Base-by-base conservation (phyloP, 805 yeast species). In the Ogataea chonburiensis region DNA sequence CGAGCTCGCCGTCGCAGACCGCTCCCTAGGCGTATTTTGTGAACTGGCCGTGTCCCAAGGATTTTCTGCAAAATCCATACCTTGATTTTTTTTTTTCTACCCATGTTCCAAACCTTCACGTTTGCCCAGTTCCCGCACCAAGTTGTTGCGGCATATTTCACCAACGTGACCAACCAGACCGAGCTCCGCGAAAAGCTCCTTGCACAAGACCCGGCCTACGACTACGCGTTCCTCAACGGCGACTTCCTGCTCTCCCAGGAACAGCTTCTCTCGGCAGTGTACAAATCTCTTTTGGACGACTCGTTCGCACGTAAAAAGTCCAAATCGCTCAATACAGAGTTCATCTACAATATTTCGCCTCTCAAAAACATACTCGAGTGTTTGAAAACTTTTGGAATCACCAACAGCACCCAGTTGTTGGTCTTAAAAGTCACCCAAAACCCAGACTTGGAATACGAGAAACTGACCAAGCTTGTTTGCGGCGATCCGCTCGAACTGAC, bases 331-430 rank as follows among this genome's bases (percentile, higher is more conserved):
- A 83, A 84, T 52, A 79, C 93, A 0, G 95, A 86, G 51, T 66
- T 82, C 24, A 72, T 85, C 16, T 74, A 80, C 51, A 74, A 79
- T 40, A 62, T 86, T 40, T 76, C 88, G 1, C 86, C 91, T 2
- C 70, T 77, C 6, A 79, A 77, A 47, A 84, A 82, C 53, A 79
- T 81, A 24, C 70, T 75, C 65, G 93, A 86, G 41, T 81, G 87
- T 1, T 65, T 86, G 44, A 75, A 71, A 45, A 68, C 73, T 48
- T 83, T 84, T 60, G 95, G 95, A 8, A 68, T 86, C 12, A 74
- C 77, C 34, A 61, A 64, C 3, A 59, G 76, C 3, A 52, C 52
- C 0, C 63, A 66, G 17, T 38, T 84, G 5, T 52, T 82, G 4
- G 76, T 71, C 8, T 53, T 83, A n/a, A 75, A 75, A 43, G 66